Conservation (phyloP, 208 protist genomes). For the Trypanosoma caninum region DNA sequence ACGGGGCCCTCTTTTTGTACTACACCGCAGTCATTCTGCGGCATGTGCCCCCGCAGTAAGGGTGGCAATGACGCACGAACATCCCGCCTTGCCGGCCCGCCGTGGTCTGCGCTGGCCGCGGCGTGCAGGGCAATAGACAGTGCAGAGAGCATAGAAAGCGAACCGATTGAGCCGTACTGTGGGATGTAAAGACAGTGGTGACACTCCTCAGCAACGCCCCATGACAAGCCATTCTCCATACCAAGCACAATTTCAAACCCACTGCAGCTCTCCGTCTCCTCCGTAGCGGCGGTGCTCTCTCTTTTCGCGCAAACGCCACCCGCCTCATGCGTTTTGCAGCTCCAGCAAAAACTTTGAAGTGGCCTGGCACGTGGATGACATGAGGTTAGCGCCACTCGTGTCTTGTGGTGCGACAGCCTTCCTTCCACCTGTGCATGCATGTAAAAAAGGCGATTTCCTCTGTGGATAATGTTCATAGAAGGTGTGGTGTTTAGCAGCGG, state of each 20-base stretch:
- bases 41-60: constrained; percentile 49
- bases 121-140: constrained; percentile 68
- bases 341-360: constrained; percentile 50
- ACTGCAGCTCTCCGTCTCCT: background rate
- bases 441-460: constrained; percentile 73
- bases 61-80: background rate
- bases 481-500: constrained; percentile 44
- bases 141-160: constrained; percentile 78
- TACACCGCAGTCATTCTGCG: constrained; percentile 31
- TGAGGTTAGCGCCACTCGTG: constrained; percentile 63
- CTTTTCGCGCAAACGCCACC: background rate
- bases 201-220: constrained; percentile 30
- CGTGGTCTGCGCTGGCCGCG: constrained; percentile 2
- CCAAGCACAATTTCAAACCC: constrained; percentile 70
- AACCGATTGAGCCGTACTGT: constrained; percentile 85
- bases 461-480: constrained; percentile 64
- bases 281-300: too few relatives aligned
- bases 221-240: constrained; percentile 81
- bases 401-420: constrained; percentile 13
- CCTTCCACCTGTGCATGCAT: constrained; percentile 44
- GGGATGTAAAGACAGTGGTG: constrained; percentile 69
- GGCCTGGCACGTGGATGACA: constrained; percentile 42
- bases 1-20: background rate
- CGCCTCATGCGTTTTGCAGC: background rate
- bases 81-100: background rate